Evolutionary conservation across 2,329 filamentous ascomycete species (phyloP).

Genomic region (Trichothecium roseum): DNA sequence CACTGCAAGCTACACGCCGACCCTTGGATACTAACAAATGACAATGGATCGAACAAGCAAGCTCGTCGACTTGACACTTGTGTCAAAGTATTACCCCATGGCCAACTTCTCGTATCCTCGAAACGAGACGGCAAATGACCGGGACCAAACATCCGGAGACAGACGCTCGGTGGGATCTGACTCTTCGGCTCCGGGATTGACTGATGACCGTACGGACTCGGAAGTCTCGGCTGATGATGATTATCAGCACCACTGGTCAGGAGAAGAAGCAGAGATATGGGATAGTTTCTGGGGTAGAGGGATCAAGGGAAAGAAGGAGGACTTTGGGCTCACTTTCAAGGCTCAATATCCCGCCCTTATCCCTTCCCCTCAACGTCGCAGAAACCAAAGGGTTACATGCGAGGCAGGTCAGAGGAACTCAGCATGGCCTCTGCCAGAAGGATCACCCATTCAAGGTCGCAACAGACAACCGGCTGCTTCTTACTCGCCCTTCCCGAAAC

Average conservation of each 20-base stretch:
- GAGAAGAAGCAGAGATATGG: constrained; percentile 32
- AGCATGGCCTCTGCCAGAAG: constrained; percentile 16
- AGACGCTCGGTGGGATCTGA: constrained; percentile 35
- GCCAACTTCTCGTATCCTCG: constrained; percentile 30
- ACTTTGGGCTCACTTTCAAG: constrained; percentile 8
- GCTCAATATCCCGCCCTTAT: constrained; percentile 22
- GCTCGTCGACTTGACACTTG: constrained; percentile 25
- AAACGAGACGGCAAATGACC: constrained; percentile 12
- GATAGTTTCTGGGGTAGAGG: constrained; percentile 35
- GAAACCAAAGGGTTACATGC: constrained; percentile 4
- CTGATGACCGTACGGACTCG: constrained; percentile 40
- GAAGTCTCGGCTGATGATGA: constrained; percentile 42
- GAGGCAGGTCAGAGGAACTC: constrained; percentile 15
- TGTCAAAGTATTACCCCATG: constrained; percentile 27
- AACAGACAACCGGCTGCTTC: constrained; percentile 14
- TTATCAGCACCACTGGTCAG: constrained; percentile 32
- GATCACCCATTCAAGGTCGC: constrained; percentile 3
- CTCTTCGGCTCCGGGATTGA: constrained; percentile 34
- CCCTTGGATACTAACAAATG: constrained; percentile 4
- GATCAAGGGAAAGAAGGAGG: constrained; percentile 7
- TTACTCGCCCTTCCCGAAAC: constrained; percentile 33
- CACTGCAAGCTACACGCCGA: neutral
- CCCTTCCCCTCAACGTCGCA: constrained; percentile 16
- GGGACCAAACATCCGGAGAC: constrained; percentile 28
- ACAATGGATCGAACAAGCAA: constrained; percentile 27